These are phyloP conservation scores for Ilex aquifolium DNA, from an alignment of 257 asterid species.

Conservation along the genomic window DNA sequence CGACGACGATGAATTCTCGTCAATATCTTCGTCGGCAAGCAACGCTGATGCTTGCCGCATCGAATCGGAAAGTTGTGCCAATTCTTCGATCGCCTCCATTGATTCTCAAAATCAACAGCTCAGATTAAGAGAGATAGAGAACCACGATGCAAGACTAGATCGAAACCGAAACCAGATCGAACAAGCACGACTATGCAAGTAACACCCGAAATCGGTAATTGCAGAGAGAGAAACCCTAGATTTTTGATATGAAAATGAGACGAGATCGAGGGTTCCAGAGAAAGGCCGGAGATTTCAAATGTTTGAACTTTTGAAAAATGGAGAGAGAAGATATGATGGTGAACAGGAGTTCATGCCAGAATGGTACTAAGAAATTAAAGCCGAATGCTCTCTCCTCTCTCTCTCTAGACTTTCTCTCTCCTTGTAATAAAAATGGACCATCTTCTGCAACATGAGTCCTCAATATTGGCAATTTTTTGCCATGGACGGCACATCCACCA, in stretches of 20 bases:
- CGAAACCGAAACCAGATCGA: background rate
- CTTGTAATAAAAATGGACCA: background rate
- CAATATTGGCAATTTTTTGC: background rate
- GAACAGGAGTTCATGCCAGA: background rate
- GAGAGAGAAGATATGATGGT: background rate
- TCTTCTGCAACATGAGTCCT: background rate
- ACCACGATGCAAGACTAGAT: background rate
- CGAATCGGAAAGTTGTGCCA: conserved; percentile 16
- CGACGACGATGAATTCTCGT: conserved; percentile 2
- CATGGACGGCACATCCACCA: no score
- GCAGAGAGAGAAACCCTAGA: background rate
- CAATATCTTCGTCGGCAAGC: conserved; percentile 16
- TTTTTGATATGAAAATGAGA: background rate
- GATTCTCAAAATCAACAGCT: background rate
- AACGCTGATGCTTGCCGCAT: conserved; percentile 20
- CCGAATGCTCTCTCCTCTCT: background rate
- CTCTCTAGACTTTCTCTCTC: background rate
- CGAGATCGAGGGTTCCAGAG: background rate
- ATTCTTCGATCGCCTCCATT: conserved; percentile 21
- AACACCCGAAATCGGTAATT: background rate
- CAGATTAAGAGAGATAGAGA: background rate
- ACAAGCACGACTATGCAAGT: background rate
- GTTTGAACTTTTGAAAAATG: background rate
- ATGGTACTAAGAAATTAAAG: background rate
- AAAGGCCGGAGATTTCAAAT: background rate